Conservation (phyloP, 192 early-diverging fungal species). For the Entomortierella chlamydospora region DNA sequence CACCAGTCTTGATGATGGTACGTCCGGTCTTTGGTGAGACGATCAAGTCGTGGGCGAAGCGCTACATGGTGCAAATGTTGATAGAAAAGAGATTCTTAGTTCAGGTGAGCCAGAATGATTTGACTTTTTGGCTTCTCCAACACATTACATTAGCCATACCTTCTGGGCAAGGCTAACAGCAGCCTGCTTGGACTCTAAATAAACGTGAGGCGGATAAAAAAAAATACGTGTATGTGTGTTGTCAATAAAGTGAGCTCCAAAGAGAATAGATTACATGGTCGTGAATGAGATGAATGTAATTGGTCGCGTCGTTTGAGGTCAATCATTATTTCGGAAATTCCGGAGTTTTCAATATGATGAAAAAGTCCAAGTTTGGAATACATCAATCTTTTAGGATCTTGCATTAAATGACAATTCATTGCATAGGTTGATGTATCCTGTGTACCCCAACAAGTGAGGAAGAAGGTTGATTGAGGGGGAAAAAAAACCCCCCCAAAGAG, state of each 20-base stretch:
- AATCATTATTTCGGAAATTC: background rate
- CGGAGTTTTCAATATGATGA: background rate
- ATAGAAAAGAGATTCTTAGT: background rate
- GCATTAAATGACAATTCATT: too few species aligned
- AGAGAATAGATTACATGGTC: background rate
- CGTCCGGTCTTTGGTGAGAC: conserved; percentile 66
- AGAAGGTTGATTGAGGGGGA: too few species aligned
- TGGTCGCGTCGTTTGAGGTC: background rate
- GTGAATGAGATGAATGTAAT: background rate
- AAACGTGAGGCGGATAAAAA: too few species aligned
- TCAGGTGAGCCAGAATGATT: background rate
- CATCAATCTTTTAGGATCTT: too few species aligned
- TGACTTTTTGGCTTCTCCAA: too few species aligned
- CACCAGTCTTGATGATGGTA: conserved; percentile 70
- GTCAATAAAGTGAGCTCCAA: background rate
- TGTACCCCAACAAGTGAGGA: too few species aligned
- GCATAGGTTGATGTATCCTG: too few species aligned
- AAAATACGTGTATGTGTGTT: background rate
- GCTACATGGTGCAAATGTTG: too few species aligned
- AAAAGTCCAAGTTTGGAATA: background rate
- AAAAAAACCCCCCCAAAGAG: too few species aligned
- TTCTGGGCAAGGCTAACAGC: conserved; percentile 41
- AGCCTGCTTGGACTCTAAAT: conserved; percentile 52
- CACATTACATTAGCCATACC: conserved; percentile 9
- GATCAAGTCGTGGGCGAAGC: conserved; percentile 65